Percentiles rank a stretch among this genome's conserved stretches.
phyloP scores from a whole-genome alignment of 2,329 filamentous ascomycete genomes.

The Calonectria pteridis region DNA sequence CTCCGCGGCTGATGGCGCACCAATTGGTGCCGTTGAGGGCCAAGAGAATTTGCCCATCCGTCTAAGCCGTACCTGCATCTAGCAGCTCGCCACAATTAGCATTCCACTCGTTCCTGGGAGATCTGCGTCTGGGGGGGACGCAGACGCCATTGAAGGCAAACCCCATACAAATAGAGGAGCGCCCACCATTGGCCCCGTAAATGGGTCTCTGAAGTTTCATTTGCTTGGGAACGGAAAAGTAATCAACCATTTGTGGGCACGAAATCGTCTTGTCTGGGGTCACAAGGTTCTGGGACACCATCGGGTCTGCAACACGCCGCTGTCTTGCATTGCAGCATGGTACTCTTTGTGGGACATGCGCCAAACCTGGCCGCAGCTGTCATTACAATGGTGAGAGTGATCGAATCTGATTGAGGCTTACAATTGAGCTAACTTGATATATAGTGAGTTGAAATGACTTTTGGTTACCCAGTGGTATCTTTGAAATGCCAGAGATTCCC shows the following conservation, averaged over 20 bases:
- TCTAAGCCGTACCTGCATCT: not conserved
- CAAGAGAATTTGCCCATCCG: not conserved
- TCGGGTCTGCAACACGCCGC: not conserved
- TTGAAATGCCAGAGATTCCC: not conserved
- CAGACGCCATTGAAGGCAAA: not conserved
- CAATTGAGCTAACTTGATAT: not conserved
- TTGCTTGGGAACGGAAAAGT: not conserved
- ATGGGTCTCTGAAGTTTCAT: not conserved
- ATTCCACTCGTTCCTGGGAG: not conserved
- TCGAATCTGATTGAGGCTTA: accelerated
- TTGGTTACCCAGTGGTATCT: not conserved
- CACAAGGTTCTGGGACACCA: not conserved
- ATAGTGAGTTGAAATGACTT: not conserved
- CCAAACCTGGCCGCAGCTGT: not conserved
- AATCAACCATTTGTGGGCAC: too few species aligned
- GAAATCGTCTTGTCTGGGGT: not conserved
- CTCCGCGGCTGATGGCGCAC: not conserved
- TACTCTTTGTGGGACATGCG: not conserved
- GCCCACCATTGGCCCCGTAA: not conserved
- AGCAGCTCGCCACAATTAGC: not conserved
- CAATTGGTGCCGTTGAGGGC: not conserved
- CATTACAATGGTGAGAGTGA: not conserved
- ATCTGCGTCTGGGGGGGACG: not conserved
- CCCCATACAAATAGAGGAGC: not conserved
- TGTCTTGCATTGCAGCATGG: not conserved